Conservation (phyloP, 768 basidiomycete species). For the Suillus subalutaceus region DNA sequence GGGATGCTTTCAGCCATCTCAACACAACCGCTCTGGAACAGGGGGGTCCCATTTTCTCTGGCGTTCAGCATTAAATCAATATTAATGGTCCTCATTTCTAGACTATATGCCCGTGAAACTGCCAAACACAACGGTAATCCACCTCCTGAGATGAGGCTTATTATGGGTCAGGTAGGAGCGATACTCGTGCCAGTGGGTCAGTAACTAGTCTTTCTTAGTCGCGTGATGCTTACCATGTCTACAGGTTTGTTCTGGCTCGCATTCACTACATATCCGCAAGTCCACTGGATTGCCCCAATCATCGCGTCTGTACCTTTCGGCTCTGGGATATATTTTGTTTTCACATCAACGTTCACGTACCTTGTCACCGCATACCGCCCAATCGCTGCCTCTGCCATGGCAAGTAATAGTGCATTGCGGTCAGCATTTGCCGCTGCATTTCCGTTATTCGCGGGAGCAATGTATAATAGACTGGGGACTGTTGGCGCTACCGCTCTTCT, state of each 20-base stretch:
- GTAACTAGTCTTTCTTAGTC: slow-evolving; percentile 15
- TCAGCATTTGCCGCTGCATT: slow-evolving; percentile 52
- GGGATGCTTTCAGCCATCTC: slow-evolving; percentile 45
- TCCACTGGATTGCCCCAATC: slow-evolving; percentile 53
- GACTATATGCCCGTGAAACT: slow-evolving; percentile 41
- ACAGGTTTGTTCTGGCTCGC: slow-evolving; percentile 56
- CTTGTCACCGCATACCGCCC: slow-evolving; percentile 54
- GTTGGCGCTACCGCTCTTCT: slow-evolving; percentile 76
- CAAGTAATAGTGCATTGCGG: slow-evolving; percentile 62
- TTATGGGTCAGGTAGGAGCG: slow-evolving; percentile 71
- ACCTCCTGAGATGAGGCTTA: slow-evolving; percentile 67
- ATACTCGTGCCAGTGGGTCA: slow-evolving; percentile 62
- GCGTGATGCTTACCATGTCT: not conserved
- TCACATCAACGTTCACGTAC: slow-evolving; percentile 68
- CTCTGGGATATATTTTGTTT: slow-evolving; percentile 62
- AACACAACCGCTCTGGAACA: slow-evolving; percentile 51
- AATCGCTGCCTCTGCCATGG: slow-evolving; percentile 61
- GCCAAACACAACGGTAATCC: slow-evolving; percentile 45
- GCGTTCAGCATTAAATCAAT: not conserved
- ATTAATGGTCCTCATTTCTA: slow-evolving; percentile 19
- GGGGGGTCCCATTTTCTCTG: slow-evolving; percentile 18
- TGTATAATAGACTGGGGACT: slow-evolving; percentile 59
- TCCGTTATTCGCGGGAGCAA: slow-evolving; percentile 53
- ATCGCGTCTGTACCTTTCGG: slow-evolving; percentile 51
- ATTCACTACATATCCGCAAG: slow-evolving; percentile 50